Evolutionary conservation across 2,329 filamentous ascomycete species (phyloP).

Genomic region (Trichophyton rubrum): DNA sequence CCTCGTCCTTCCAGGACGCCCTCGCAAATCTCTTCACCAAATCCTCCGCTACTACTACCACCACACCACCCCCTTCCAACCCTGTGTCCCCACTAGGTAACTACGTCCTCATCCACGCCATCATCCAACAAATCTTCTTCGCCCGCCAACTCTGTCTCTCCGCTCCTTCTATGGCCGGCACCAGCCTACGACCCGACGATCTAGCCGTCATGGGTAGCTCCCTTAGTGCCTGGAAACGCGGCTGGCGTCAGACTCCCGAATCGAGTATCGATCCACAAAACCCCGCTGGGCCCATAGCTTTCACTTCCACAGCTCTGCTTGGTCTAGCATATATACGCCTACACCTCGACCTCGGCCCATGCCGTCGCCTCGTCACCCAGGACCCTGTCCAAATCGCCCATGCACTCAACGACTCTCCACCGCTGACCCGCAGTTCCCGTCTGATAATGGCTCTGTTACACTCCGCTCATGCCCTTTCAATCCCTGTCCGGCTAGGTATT

Average conservation of each 20-base stretch:
- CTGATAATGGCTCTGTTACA: constrained; percentile 41
- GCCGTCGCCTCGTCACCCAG: constrained; percentile 36
- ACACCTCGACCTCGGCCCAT: constrained; percentile 37
- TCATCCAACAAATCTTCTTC: constrained; percentile 44
- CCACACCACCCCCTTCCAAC: constrained; percentile 19
- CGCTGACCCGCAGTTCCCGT: constrained; percentile 32
- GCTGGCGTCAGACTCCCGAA: constrained; percentile 42
- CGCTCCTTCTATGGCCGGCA: constrained; percentile 31
- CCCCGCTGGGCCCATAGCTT: constrained; percentile 41
- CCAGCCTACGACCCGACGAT: constrained; percentile 34
- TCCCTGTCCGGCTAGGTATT: constrained; percentile 42
- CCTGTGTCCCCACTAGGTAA: constrained; percentile 41
- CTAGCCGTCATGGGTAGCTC: constrained; percentile 35
- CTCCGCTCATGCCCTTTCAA: constrained; percentile 43
- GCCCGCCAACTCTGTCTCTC: constrained; percentile 38
- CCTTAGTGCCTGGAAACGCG: constrained; percentile 39
- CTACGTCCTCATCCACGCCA: constrained; percentile 42
- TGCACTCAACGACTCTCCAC: constrained; percentile 33
- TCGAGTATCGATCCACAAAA: constrained; percentile 43
- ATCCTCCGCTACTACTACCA: constrained; percentile 15
- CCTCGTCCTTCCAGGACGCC: constrained; percentile 29
- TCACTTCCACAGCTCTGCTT: constrained; percentile 39
- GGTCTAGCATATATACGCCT: constrained; percentile 38
- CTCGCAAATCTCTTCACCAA: constrained; percentile 35
- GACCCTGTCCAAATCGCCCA: constrained; percentile 36